Evolutionary conservation across 331 rosid species (phyloP).

Genomic region (Arachis monticola): DNA sequence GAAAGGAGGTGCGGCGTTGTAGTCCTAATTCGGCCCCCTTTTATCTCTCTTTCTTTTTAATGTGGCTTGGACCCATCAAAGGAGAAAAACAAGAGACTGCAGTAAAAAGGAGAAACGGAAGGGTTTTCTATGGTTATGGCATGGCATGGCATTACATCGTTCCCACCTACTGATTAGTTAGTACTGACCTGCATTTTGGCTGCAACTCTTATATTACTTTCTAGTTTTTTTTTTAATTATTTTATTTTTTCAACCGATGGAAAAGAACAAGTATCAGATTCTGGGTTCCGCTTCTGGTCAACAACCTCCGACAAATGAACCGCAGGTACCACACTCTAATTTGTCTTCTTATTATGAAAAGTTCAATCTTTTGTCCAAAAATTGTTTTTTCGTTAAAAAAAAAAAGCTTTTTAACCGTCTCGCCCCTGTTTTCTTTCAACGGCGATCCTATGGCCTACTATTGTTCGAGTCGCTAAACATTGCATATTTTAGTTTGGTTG

Average conservation of each 20-base stretch:
- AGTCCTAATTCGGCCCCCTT: background rate
- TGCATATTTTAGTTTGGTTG: background rate
- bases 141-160: background rate
- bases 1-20: background rate
- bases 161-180: background rate
- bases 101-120: background rate
- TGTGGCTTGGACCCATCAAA: background rate
- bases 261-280: conserved; percentile 43
- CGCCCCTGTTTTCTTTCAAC: too few relatives aligned
- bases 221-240: background rate
- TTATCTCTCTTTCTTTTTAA: too few relatives aligned
- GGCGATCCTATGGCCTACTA: too few relatives aligned
- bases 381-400: too few relatives aligned
- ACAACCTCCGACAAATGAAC: conserved; percentile 38
- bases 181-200: background rate
- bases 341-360: background rate
- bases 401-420: background rate
- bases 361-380: background rate
- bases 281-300: conserved; percentile 39
- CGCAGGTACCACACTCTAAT: conserved; percentile 37
- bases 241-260: conserved; percentile 41
- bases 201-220: background rate
- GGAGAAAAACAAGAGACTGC: background rate
- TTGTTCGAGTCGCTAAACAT: background rate
- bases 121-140: background rate